Percentiles rank a stretch among this genome's conserved stretches.
Evolutionary conservation across 2,329 filamentous ascomycete species (phyloP).

Genomic region (Clonostachys byssicola): DNA sequence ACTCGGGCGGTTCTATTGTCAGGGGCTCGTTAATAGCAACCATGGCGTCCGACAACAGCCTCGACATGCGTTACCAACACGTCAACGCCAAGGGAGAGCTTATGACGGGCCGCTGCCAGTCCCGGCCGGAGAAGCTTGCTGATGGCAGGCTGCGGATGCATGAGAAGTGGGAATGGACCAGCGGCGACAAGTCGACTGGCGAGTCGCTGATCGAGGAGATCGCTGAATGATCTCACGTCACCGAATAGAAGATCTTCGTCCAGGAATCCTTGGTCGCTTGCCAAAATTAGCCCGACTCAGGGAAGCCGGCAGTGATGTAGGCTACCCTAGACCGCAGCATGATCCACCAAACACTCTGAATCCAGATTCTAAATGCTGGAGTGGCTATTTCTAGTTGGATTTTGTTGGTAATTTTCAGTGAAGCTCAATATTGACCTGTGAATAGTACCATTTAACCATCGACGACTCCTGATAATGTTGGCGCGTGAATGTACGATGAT

Average conservation of each 20-base stretch:
- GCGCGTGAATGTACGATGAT: too few species aligned
- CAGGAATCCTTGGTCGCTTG: not conserved
- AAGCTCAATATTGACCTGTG: too few species aligned
- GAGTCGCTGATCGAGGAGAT: slow-evolving; percentile 15
- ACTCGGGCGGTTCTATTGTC: slow-evolving; percentile 13
- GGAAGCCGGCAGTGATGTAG: too few species aligned
- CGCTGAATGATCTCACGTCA: not conserved
- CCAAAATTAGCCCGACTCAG: too few species aligned
- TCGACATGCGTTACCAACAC: slow-evolving; percentile 19
- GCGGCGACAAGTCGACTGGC: slow-evolving; percentile 11
- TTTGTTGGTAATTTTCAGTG: too few species aligned
- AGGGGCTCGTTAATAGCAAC: slow-evolving; percentile 13
- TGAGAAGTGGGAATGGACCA: slow-evolving; percentile 18
- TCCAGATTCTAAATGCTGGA: too few species aligned
- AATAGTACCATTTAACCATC: too few species aligned
- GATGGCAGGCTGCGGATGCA: slow-evolving; percentile 15
- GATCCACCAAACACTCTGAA: too few species aligned
- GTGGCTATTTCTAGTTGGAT: too few species aligned
- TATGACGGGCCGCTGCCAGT: slow-evolving; percentile 15
- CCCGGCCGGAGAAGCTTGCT: slow-evolving; percentile 9
- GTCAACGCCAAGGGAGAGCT: slow-evolving; percentile 13
- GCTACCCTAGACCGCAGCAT: too few species aligned
- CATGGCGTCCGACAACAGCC: slow-evolving; percentile 8
- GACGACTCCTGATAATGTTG: too few species aligned
- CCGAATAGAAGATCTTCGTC: not conserved